A percentile compares a stretch with the other conserved stretches of the same genome.
phyloP scores from a whole-genome alignment of 2,329 filamentous ascomycete genomes.

The Penicillium sp. region DNA sequence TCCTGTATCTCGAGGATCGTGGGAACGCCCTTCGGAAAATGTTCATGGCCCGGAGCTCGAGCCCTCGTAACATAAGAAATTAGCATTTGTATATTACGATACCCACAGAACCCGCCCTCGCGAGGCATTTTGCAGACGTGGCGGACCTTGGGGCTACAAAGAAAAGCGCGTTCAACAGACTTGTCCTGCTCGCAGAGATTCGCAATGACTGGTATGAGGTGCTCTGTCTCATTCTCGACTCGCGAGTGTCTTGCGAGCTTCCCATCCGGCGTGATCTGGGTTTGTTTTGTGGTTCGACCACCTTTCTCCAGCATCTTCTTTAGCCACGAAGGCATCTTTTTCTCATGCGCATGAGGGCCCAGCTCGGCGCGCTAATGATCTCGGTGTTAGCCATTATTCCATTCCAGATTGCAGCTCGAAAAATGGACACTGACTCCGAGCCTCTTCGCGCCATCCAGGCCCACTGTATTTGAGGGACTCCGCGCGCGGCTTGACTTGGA shows the following conservation, averaged over 20 bases:
- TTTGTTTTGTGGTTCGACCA: slow-evolving; percentile 55
- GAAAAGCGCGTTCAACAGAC: slow-evolving; percentile 67
- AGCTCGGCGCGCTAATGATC: slow-evolving; percentile 56
- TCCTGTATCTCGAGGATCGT: slow-evolving; percentile 81
- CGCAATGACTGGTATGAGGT: slow-evolving; percentile 61
- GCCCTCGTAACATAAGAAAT: slow-evolving; percentile 71
- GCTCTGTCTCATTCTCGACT: slow-evolving; percentile 49
- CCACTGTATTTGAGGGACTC: slow-evolving; percentile 13
- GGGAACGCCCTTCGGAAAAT: slow-evolving; percentile 63
- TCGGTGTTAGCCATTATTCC: slow-evolving; percentile 14
- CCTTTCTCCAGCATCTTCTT: slow-evolving; percentile 60
- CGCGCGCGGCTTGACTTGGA: slow-evolving; percentile 13
- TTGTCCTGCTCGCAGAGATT: slow-evolving; percentile 64
- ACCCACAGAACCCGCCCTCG: slow-evolving; percentile 92
- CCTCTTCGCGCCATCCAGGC: slow-evolving; percentile 25
- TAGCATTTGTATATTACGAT: slow-evolving; percentile 92
- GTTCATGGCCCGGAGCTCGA: slow-evolving; percentile 55
- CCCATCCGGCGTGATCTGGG: slow-evolving; percentile 48
- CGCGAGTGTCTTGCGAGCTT: slow-evolving; percentile 41
- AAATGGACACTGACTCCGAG: slow-evolving; percentile 27
- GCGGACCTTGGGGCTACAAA: slow-evolving; percentile 72
- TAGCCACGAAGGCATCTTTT: slow-evolving; percentile 71
- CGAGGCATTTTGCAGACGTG: slow-evolving; percentile 79
- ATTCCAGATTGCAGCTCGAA: background rate
- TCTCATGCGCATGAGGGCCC: slow-evolving; percentile 70